These are phyloP conservation scores for Hygrophorus russula DNA, from an alignment of 768 basidiomycete genomes.

Conservation along the genomic window DNA sequence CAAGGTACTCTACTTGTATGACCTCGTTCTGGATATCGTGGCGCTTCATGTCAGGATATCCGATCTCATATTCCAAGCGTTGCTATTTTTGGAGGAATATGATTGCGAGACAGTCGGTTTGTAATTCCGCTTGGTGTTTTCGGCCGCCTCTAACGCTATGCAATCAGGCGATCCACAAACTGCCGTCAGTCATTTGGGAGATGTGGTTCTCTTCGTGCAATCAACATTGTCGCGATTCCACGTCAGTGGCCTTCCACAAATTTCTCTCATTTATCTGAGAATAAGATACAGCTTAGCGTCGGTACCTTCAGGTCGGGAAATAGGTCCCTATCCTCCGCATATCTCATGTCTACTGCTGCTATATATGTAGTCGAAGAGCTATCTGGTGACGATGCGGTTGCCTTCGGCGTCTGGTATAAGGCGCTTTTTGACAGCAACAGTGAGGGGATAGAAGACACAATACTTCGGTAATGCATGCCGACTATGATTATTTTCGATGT, in stretches of 20 bases:
- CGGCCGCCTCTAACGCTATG: slow-evolving; percentile 1
- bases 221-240: slow-evolving; percentile 54
- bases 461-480: slow-evolving; percentile 37
- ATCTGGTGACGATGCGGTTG: slow-evolving; percentile 28
- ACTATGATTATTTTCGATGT: background rate
- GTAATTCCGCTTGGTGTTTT: slow-evolving; percentile 12
- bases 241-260: slow-evolving; percentile 22
- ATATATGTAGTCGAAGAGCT: slow-evolving; percentile 30
- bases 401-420: slow-evolving; percentile 57
- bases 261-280: slow-evolving; percentile 3
- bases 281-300: slow-evolving; percentile 34
- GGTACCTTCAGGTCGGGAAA: slow-evolving; percentile 34
- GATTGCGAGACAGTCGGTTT: slow-evolving; percentile 74
- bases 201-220: slow-evolving; percentile 70
- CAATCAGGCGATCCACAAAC: slow-evolving; percentile 70
- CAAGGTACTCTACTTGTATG: slow-evolving; percentile 48
- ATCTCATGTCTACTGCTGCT: slow-evolving; percentile 36
- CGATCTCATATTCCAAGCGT: slow-evolving; percentile 50
- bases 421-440: slow-evolving; percentile 66
- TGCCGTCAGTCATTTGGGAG: slow-evolving; percentile 66
- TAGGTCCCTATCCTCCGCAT: slow-evolving; percentile 36
- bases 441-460: slow-evolving; percentile 78
- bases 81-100: slow-evolving; percentile 56
- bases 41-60: slow-evolving; percentile 56
- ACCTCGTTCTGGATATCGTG: slow-evolving; percentile 53